phyloP scores from a whole-genome alignment of 1,284 basidiomycete species.

The Vanrija sp. region DNA sequence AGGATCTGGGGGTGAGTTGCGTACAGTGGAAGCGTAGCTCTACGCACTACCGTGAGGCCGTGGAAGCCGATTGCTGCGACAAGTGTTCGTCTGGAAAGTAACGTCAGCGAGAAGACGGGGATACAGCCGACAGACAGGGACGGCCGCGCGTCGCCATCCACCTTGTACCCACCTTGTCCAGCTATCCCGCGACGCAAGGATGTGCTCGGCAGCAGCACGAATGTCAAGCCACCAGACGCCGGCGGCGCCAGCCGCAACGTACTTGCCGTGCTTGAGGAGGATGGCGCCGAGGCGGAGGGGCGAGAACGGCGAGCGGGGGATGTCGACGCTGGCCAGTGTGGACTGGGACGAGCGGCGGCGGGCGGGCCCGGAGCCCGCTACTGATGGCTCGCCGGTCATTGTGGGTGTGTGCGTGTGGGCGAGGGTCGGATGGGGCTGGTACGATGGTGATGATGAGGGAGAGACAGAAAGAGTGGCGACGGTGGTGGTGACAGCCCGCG shows the following conservation, averaged over 20 bases:
- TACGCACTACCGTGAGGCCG: conserved; percentile 35
- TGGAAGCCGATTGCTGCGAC: conserved; percentile 18
- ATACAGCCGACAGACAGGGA: too few species aligned
- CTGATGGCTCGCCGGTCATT: too few species aligned
- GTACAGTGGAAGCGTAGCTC: neutral
- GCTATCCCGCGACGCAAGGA: conserved; percentile 18
- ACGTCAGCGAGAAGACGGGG: too few species aligned
- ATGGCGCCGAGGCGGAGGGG: neutral
- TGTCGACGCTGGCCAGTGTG: conserved; percentile 2
- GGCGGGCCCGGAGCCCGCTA: too few species aligned
- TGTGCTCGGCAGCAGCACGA: conserved; percentile 12
- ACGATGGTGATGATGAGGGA: too few species aligned
- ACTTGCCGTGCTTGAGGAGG: conserved; percentile 46
- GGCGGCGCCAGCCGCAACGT: conserved; percentile 32
- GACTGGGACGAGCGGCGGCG: conserved; percentile 17
- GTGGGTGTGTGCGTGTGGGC: too few species aligned
- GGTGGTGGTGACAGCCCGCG: too few species aligned
- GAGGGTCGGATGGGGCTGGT: too few species aligned
- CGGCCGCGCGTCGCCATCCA: neutral
- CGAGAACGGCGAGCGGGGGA: neutral
- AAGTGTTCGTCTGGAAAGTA: too few species aligned
- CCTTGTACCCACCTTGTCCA: conserved; percentile 21
- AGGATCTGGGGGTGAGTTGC: conserved; percentile 23
- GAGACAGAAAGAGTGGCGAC: too few species aligned
- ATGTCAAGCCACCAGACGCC: conserved; percentile 44